Conservation (phyloP, 2,329 filamentous ascomycete genomes). For the Cytospora chrysosperma region DNA sequence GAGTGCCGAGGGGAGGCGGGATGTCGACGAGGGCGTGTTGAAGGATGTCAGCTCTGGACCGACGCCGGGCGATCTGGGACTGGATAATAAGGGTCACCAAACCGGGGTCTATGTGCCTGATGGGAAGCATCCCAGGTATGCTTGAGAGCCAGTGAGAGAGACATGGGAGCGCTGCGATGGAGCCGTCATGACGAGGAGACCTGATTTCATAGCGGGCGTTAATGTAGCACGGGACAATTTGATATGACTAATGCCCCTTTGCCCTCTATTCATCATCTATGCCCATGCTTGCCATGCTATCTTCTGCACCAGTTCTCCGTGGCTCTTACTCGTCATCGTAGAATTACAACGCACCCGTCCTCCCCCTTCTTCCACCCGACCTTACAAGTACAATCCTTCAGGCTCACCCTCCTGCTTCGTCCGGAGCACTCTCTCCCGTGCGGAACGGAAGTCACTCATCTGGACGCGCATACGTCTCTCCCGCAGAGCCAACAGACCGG, state of each 20-base stretch:
- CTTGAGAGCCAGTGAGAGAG: neutral
- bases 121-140: neutral
- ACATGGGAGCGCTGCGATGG: neutral
- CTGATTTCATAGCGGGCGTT: neutral
- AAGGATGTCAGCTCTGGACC: constrained; percentile 61
- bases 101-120: neutral
- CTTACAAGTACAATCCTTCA: constrained; percentile 95
- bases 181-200: neutral
- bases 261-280: constrained; percentile 18
- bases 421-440: constrained; percentile 90
- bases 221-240: neutral
- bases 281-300: constrained; percentile 4
- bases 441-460: constrained; percentile 95
- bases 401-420: constrained; percentile 99
- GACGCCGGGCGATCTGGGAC: constrained; percentile 69
- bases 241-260: constrained; percentile 3
- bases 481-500: constrained; percentile 87
- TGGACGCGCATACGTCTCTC: constrained; percentile 97
- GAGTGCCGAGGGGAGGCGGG: constrained; percentile 25
- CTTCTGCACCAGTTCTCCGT: neutral
- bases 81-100: neutral
- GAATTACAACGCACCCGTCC: neutral
- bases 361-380: constrained; percentile 57
- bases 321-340: neutral
- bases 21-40: constrained; percentile 16